Conservation (phyloP, 345 rosid species). For the Murraya koenigii region DNA sequence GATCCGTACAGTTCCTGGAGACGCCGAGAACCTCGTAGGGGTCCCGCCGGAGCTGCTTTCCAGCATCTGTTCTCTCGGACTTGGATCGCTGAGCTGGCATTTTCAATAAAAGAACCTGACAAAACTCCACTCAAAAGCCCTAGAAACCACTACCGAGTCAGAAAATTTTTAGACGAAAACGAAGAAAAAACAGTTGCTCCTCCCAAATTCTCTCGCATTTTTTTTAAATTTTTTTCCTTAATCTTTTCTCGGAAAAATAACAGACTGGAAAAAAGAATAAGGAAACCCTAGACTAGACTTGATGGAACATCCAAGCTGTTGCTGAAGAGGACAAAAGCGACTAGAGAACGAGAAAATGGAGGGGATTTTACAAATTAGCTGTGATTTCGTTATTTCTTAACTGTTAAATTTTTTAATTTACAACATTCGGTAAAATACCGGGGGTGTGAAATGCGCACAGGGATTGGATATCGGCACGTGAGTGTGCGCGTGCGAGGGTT, state of each 20-base stretch:
- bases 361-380: constrained; percentile 25
- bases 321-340: constrained; percentile 20
- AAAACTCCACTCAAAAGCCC: constrained; percentile 17
- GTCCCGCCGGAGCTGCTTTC: constrained; percentile 78
- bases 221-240: neutral
- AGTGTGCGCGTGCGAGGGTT: neutral
- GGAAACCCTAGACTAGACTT: constrained; percentile 16
- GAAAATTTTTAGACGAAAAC: neutral
- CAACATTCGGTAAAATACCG: neutral
- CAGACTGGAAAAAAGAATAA: neutral
- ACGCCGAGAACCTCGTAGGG: constrained; percentile 89
- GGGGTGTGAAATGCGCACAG: constrained; percentile 24
- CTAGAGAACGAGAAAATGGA: constrained; percentile 28
- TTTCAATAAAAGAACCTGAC: constrained; percentile 12
- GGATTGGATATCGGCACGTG: neutral
- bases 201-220: neutral
- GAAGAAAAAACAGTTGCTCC: neutral
- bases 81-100: constrained; percentile 67
- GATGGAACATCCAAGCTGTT: constrained; percentile 27
- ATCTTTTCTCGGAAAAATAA: neutral
- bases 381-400: constrained; percentile 9
- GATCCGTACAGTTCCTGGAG: constrained; percentile 75
- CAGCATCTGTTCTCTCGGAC: constrained; percentile 68
- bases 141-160: constrained; percentile 2
- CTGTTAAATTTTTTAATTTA: neutral